Percentiles rank a stretch among this genome's conserved stretches.
Conservation (phyloP, 352 stramenopile species). For the Hyaloperonospora brassicae region DNA sequence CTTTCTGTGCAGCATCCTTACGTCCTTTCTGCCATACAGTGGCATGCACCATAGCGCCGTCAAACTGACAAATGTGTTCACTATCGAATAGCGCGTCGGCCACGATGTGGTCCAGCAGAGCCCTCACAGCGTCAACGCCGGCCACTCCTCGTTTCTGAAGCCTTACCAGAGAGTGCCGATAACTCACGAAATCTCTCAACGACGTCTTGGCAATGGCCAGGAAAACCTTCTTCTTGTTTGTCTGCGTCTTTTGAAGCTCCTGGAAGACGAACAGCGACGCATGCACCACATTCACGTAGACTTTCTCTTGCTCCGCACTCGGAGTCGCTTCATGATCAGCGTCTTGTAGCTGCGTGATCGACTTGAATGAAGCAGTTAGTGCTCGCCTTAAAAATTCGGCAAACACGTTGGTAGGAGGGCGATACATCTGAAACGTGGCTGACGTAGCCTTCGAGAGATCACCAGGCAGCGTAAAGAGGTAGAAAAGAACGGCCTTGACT, state of each 20-base stretch:
- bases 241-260: constrained; percentile 70
- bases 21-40: constrained; percentile 20
- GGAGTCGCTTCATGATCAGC: background rate
- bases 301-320: constrained; percentile 1
- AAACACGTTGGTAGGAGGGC: constrained; percentile 72
- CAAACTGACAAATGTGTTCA: constrained; percentile 71
- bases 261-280: constrained; percentile 63
- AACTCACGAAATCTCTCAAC: constrained; percentile 46
- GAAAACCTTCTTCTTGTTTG: constrained; percentile 88
- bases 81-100: constrained; percentile 68
- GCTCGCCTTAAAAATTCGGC: constrained; percentile 56
- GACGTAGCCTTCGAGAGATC: constrained; percentile 5
- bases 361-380: constrained; percentile 28
- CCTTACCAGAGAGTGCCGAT: constrained; percentile 38
- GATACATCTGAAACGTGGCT: constrained; percentile 65
- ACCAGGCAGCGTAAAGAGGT: constrained; percentile 49
- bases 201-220: constrained; percentile 73
- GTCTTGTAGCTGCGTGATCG: constrained; percentile 2
- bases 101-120: constrained; percentile 50
- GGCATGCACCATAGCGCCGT: constrained; percentile 45
- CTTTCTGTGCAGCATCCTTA: constrained; percentile 5
- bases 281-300: constrained; percentile 39
- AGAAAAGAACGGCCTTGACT: constrained; percentile 53
- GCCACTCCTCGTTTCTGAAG: constrained; percentile 15
- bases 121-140: constrained; percentile 10